These are phyloP conservation scores for Skeletonema potamos DNA, from an alignment of 108 stramenopile species.

Conservation along the genomic window DNA sequence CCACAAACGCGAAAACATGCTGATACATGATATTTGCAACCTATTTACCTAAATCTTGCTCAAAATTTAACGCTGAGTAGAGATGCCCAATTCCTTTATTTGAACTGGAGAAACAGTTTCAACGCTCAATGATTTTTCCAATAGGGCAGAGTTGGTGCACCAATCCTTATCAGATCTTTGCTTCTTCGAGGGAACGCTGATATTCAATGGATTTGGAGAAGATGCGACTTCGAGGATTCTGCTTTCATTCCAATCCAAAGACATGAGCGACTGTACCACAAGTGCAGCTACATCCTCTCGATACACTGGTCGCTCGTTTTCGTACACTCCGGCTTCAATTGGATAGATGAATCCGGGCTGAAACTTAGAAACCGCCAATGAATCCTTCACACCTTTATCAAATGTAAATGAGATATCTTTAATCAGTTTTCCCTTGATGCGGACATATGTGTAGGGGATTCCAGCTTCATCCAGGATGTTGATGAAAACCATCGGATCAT, in stretches of 20 bases:
- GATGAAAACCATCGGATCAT: constrained; percentile 42
- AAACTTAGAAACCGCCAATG: constrained; percentile 32
- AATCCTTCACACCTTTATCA: constrained; percentile 62
- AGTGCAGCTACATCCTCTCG: constrained; percentile 81
- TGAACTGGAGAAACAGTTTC: neutral
- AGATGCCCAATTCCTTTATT: neutral
- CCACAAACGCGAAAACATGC: neutral
- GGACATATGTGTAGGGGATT: constrained; percentile 67
- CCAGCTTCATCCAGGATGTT: constrained; percentile 51
- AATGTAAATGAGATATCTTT: constrained; percentile 59
- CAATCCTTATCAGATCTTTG: constrained; percentile 38
- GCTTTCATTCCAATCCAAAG: constrained; percentile 69
- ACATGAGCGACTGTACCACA: constrained; percentile 64
- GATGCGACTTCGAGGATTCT: constrained; percentile 41
- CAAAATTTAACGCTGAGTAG: neutral
- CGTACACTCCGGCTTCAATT: neutral
- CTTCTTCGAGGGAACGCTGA: neutral
- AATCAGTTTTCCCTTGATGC: constrained; percentile 38
- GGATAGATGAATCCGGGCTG: constrained; percentile 1
- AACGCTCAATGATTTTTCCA: neutral
- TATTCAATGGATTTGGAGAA: neutral
- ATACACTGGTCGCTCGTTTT: constrained; percentile 28
- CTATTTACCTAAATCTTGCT: neutral
- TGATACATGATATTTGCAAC: neutral
- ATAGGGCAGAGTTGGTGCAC: constrained; percentile 35